Conservation (phyloP, 1,139 yeast species). For the Sugiyamaella sp. region DNA sequence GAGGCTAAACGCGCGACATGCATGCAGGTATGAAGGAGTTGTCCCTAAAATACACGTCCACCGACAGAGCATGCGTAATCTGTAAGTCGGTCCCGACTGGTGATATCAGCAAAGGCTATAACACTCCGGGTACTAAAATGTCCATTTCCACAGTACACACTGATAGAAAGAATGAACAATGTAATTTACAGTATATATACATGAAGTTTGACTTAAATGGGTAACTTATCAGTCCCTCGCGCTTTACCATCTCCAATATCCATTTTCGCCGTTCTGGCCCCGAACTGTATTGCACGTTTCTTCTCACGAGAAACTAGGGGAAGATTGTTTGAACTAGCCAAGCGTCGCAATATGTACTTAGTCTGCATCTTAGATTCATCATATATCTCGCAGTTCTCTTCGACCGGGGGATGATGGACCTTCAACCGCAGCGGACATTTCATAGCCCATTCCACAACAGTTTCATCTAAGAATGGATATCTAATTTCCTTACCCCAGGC, state of each 20-base stretch:
- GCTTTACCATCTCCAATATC: conserved; percentile 68
- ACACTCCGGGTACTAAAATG: too few species aligned
- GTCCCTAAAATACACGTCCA: background rate
- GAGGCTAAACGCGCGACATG: background rate
- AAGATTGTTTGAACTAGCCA: conserved; percentile 57
- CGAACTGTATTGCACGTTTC: conserved; percentile 97
- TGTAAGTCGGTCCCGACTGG: background rate
- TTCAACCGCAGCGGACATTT: conserved; percentile 43
- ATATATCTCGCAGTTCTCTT: conserved; percentile 12
- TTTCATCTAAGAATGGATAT: conserved; percentile 80
- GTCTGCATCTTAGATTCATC: conserved; percentile 46
- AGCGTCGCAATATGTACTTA: conserved; percentile 62
- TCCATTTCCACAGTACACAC: too few species aligned
- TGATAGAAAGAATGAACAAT: too few species aligned
- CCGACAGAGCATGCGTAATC: too few species aligned
- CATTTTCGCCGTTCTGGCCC: conserved; percentile 93
- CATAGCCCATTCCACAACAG: conserved; percentile 56
- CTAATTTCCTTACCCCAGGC: conserved; percentile 89
- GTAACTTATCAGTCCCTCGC: conserved; percentile 62
- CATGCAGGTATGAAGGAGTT: too few species aligned
- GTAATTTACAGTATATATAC: background rate
- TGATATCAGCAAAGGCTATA: too few species aligned
- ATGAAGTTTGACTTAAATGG: background rate
- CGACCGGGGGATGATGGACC: conserved; percentile 39
- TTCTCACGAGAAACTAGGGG: conserved; percentile 67